Evolutionary conservation across 306 rosid genomes (phyloP).

Genomic region (Lagenaria siceraria): DNA sequence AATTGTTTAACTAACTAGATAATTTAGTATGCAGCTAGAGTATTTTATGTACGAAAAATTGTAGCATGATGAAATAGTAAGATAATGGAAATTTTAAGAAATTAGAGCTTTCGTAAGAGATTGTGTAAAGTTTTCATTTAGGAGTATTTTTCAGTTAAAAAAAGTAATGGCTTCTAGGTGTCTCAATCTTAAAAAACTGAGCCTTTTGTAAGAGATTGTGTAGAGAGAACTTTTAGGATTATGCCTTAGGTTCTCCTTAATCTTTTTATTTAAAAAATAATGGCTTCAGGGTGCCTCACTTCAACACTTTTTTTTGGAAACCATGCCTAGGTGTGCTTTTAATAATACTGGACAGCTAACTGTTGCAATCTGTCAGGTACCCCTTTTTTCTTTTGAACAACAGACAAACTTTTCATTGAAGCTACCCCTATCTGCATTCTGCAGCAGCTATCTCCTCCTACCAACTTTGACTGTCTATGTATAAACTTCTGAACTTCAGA

Average conservation of each 20-base stretch:
- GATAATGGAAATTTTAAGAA: not conserved
- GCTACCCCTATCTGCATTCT: not conserved
- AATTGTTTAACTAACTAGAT: not conserved
- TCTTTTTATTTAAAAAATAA: not conserved
- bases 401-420: no score
- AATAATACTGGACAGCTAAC: not conserved
- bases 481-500: not conserved
- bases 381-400: no score
- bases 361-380: not conserved
- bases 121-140: not conserved
- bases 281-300: not conserved
- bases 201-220: not conserved
- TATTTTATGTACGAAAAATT: not conserved
- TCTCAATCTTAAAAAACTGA: not conserved
- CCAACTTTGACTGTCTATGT: not conserved
- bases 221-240: not conserved
- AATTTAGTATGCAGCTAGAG: not conserved
- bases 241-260: not conserved
- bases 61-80: not conserved
- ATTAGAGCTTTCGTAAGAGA: not conserved
- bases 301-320: not conserved
- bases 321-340: not conserved
- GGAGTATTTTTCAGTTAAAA: not conserved
- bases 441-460: not conserved
- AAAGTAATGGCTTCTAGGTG: not conserved